Conservation (phyloP, 306 rosid species). For the Begonia loranthoides region DNA sequence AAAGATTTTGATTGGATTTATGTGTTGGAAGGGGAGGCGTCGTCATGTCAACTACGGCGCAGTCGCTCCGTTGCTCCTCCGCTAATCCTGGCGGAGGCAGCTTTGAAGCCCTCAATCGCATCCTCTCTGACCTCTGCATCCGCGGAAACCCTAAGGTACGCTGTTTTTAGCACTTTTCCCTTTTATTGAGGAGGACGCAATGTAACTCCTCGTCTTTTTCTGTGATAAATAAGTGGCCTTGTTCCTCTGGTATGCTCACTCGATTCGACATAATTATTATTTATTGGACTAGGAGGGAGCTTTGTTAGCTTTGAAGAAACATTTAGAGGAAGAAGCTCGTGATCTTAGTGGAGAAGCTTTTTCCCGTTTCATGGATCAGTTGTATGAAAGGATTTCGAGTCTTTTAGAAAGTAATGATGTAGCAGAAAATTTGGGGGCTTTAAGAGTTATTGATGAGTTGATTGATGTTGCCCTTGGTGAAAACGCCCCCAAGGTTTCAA, state of each 20-base stretch:
- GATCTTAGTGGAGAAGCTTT: conserved; percentile 89
- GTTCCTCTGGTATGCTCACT: not conserved
- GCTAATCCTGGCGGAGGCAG: conserved; percentile 31
- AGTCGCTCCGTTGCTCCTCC: conserved; percentile 40
- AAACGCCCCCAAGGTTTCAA: conserved; percentile 87
- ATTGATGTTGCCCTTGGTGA: conserved; percentile 92
- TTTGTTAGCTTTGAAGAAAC: conserved; percentile 62
- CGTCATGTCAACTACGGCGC: conserved; percentile 38
- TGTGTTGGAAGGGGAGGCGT: too few relatives aligned
- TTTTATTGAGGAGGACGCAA: not conserved
- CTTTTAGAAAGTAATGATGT: conserved; percentile 71
- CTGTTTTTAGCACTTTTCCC: not conserved
- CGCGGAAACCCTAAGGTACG: conserved; percentile 75
- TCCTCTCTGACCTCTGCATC: conserved; percentile 73
- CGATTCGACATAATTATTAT: too few relatives aligned
- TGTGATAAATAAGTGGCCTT: not conserved
- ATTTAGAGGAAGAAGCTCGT: conserved; percentile 87
- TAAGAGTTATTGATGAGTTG: conserved; percentile 90
- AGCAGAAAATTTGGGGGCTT: conserved; percentile 82
- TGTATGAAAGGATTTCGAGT: conserved; percentile 68
- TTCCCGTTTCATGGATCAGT: conserved; percentile 87
- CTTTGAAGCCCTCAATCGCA: conserved; percentile 73
- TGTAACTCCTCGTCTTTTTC: not conserved
- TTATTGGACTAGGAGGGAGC: conserved; percentile 56
- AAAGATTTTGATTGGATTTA: too few relatives aligned